A percentile compares a stretch with the other conserved stretches of the same genome.
Evolutionary conservation across 352 stramenopile species (phyloP).

Genomic region (Saprolegnia parasitica): DNA sequence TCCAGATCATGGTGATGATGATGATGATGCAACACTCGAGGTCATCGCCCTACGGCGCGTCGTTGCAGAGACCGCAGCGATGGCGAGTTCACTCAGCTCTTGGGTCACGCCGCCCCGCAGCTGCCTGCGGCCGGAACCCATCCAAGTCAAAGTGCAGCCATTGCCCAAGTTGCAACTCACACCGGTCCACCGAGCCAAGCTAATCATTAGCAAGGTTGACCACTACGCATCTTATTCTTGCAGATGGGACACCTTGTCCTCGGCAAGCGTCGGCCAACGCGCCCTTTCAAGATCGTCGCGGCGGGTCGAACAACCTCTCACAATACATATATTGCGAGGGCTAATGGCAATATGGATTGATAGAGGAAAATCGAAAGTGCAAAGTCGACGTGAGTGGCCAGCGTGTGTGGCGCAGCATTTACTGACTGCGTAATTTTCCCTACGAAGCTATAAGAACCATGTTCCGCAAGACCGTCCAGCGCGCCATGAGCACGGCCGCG

Average conservation of each 20-base stretch:
- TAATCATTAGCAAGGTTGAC: neutral
- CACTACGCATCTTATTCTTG: neutral
- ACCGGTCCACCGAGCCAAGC: neutral
- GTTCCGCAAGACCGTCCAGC: conserved; percentile 27
- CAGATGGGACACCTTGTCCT: neutral
- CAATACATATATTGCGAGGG: neutral
- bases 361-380: conserved; percentile 5
- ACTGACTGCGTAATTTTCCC: conserved; percentile 31
- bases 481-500: conserved; percentile 21
- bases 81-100: too few relatives aligned
- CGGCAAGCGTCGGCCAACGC: neutral
- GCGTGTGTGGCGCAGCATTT: neutral
- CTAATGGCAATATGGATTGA: neutral
- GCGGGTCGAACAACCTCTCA: neutral
- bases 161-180: neutral
- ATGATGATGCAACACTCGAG: too few relatives aligned
- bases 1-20: too few relatives aligned
- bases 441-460: conserved; percentile 15
- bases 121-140: too few relatives aligned
- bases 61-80: too few relatives aligned
- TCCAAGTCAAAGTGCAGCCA: neutral
- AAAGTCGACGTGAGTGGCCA: neutral
- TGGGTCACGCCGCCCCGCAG: too few relatives aligned
- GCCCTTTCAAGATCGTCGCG: neutral
- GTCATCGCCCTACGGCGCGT: too few relatives aligned